Evolutionary conservation across 768 basidiomycete genomes (phyloP).

Genomic region (Boletus reticuloceps): DNA sequence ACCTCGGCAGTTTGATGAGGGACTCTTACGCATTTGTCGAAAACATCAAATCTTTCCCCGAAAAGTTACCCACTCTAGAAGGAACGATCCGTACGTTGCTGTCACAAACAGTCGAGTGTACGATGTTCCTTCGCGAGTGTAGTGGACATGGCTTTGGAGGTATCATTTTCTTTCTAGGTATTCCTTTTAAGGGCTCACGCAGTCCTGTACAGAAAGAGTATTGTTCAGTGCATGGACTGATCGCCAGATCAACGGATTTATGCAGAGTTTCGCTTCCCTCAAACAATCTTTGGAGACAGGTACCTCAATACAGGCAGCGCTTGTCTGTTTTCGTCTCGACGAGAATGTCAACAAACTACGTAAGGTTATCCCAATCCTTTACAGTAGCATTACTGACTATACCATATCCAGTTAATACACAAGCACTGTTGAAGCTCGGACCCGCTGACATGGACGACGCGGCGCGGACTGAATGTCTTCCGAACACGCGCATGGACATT

Average conservation of each 20-base stretch:
- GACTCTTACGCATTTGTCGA: constrained; percentile 33
- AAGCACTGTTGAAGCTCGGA: constrained; percentile 23
- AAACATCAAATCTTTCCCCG: constrained; percentile 24
- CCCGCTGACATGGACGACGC: constrained; percentile 31
- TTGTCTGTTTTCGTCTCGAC: constrained; percentile 30
- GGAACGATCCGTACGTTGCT: constrained; percentile 24
- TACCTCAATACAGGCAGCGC: constrained; percentile 19
- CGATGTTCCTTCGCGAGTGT: constrained; percentile 36
- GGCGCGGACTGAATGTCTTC: constrained; percentile 27
- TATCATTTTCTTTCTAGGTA: constrained; percentile 3
- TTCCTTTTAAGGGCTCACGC: constrained; percentile 5
- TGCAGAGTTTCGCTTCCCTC: constrained; percentile 19
- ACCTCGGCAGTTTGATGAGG: constrained; percentile 30
- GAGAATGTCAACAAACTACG: constrained; percentile 26
- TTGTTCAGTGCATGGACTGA: constrained; percentile 18
- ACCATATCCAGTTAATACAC: constrained; percentile 12
- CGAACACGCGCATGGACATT: constrained; percentile 31
- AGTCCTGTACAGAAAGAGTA: constrained; percentile 12
- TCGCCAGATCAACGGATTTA: constrained; percentile 20
- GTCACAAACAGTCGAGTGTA: constrained; percentile 36
- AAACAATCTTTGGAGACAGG: constrained; percentile 28
- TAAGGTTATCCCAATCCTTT: constrained; percentile 6
- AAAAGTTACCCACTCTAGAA: constrained; percentile 29
- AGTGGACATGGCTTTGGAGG: constrained; percentile 34
- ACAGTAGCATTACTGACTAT: background rate